A percentile compares a stretch with the other conserved stretches of the same genome.
Evolutionary conservation across 768 basidiomycete species (phyloP).

Genomic region (Suillus subluteus): DNA sequence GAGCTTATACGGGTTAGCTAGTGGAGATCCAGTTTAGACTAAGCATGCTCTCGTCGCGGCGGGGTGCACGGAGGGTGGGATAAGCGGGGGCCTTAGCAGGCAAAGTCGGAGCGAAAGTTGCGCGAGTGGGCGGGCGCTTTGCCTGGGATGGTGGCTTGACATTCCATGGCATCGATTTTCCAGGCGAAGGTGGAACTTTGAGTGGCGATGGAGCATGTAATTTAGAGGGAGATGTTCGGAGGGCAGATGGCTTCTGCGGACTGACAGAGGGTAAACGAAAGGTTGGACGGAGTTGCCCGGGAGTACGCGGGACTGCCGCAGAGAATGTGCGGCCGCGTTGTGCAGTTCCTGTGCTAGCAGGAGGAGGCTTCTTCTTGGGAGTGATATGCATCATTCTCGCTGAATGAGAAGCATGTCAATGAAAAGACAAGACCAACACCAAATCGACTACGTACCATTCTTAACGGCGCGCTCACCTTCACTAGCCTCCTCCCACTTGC

Average conservation of each 20-base stretch:
- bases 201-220: slow-evolving; percentile 55
- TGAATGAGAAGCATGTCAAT: slow-evolving; percentile 22
- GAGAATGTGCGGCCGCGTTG: slow-evolving; percentile 49
- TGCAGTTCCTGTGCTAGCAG: slow-evolving; percentile 56
- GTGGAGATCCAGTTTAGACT: slow-evolving; percentile 83
- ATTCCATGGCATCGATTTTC: slow-evolving; percentile 21
- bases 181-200: slow-evolving; percentile 41
- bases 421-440: background rate
- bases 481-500: slow-evolving; percentile 66
- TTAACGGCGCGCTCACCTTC: slow-evolving; percentile 55
- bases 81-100: slow-evolving; percentile 43
- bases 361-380: slow-evolving; percentile 53
- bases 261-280: slow-evolving; percentile 37
- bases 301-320: slow-evolving; percentile 8
- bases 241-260: slow-evolving; percentile 37
- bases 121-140: slow-evolving; percentile 55
- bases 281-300: slow-evolving; percentile 25
- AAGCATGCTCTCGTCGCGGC: slow-evolving; percentile 76
- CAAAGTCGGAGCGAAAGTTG: slow-evolving; percentile 72
- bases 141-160: slow-evolving; percentile 24
- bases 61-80: slow-evolving; percentile 62
- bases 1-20: slow-evolving; percentile 77
- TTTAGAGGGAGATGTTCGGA: slow-evolving; percentile 27
- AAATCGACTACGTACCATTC: slow-evolving; percentile 50
- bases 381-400: slow-evolving; percentile 53